Percentiles rank a stretch among this genome's conserved stretches.
Evolutionary conservation across 768 basidiomycete species (phyloP).

Genomic region (Kwoniella dejecticola): DNA sequence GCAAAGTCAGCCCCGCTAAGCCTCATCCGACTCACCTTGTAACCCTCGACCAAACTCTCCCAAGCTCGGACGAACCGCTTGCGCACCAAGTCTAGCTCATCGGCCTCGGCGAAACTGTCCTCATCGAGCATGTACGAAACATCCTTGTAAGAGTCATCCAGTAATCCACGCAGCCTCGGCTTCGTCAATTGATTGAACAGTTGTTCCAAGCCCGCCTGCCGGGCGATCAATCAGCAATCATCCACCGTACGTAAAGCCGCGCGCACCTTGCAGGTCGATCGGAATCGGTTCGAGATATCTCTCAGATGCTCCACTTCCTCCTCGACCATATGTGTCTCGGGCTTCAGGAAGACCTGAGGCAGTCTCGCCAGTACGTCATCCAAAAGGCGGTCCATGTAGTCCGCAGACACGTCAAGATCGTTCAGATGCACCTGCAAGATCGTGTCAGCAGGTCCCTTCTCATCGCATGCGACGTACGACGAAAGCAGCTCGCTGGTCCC

Average conservation of each 20-base stretch:
- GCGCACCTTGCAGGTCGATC: conserved; percentile 70
- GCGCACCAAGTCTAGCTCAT: conserved; percentile 79
- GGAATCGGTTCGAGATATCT: conserved; percentile 62
- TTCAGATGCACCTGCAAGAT: conserved; percentile 74
- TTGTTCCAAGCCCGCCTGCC: conserved; percentile 83
- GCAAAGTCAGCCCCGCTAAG: too few species aligned
- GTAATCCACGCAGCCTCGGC: conserved; percentile 77
- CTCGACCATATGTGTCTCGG: conserved; percentile 63
- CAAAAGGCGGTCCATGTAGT: conserved; percentile 80
- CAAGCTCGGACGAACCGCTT: conserved; percentile 89
- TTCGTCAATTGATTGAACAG: conserved; percentile 92
- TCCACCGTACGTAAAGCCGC: neutral
- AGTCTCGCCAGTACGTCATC: conserved; percentile 62
- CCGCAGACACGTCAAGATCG: conserved; percentile 88
- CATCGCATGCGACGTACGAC: conserved; percentile 62
- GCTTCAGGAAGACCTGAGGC: conserved; percentile 68
- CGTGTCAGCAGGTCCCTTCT: neutral
- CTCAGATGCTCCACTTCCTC: conserved; percentile 48
- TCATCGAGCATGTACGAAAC: conserved; percentile 87
- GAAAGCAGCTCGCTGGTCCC: conserved; percentile 75
- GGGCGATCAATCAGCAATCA: neutral
- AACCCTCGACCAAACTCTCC: conserved; percentile 82
- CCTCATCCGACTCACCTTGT: conserved; percentile 78
- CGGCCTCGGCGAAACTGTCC: conserved; percentile 76
- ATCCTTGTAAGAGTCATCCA: conserved; percentile 87